phyloP scores from a whole-genome alignment of 352 stramenopile genomes.

The Phytopythium oedochilum region DNA sequence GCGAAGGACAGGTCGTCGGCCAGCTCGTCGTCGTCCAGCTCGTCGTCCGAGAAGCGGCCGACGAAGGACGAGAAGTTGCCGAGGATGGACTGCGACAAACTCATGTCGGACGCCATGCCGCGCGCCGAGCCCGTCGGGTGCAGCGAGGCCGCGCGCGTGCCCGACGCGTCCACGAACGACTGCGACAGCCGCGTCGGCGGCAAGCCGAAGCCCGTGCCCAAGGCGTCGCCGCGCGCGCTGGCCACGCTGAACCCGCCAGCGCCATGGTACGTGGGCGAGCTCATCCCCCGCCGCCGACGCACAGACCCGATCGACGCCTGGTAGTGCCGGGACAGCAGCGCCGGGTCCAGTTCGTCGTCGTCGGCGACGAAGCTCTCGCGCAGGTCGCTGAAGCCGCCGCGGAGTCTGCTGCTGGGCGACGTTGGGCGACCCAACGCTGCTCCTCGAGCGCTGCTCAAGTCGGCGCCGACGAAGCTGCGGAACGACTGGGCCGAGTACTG shows the following conservation, averaged over 20 bases:
- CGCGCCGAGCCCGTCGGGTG: constrained; percentile 13
- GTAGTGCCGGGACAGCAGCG: not conserved
- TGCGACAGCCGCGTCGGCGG: constrained; percentile 33
- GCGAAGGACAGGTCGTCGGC: constrained; percentile 30
- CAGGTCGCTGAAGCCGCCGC: constrained; percentile 29
- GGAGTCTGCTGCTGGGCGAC: constrained; percentile 7
- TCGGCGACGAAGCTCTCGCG: constrained; percentile 27
- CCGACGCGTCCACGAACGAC: constrained; percentile 29
- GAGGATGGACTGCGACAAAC: constrained; percentile 65
- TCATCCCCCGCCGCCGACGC: constrained; percentile 13
- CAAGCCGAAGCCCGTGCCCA: constrained; percentile 27
- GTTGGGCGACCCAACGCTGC: not conserved
- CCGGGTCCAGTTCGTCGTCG: not conserved
- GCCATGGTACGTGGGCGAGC: constrained; percentile 15
- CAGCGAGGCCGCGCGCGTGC: constrained; percentile 4
- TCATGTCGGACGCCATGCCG: constrained; percentile 53
- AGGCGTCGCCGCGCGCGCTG: constrained; percentile 22
- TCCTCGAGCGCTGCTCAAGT: not conserved
- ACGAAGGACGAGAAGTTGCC: constrained; percentile 70
- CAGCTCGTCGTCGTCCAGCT: constrained; percentile 52
- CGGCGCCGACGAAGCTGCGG: constrained; percentile 2
- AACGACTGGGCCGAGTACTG: constrained; percentile 7
- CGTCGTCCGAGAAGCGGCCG: constrained; percentile 54
- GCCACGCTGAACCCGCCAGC: constrained; percentile 4
- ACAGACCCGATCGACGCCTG: not conserved